Percentiles rank a stretch among this genome's conserved stretches.
phyloP scores from a whole-genome alignment of 2,329 filamentous ascomycete genomes.

The Paracamarosporium sp. region DNA sequence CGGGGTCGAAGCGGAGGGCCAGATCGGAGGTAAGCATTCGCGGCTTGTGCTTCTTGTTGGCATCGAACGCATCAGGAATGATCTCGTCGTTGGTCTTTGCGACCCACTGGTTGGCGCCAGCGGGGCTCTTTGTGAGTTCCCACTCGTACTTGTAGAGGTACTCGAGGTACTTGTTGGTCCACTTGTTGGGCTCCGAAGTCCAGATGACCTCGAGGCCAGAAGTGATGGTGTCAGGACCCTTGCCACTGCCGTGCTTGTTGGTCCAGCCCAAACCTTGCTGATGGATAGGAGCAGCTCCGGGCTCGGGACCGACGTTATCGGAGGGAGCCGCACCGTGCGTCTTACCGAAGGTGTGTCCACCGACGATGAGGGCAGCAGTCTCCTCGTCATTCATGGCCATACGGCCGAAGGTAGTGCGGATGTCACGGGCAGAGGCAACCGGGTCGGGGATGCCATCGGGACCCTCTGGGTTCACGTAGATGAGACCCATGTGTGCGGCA shows the following conservation, averaged over 20 bases:
- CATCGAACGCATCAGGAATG: constrained; percentile 75
- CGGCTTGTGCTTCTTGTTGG: constrained; percentile 75
- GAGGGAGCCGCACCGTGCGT: constrained; percentile 74
- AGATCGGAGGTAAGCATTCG: constrained; percentile 80
- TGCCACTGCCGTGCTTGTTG: constrained; percentile 69
- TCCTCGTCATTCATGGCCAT: constrained; percentile 88
- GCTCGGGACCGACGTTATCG: constrained; percentile 71
- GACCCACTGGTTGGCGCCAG: constrained; percentile 78
- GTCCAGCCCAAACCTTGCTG: constrained; percentile 76
- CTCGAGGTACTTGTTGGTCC: constrained; percentile 76
- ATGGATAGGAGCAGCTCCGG: constrained; percentile 68
- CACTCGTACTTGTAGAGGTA: constrained; percentile 82
- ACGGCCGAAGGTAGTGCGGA: constrained; percentile 75
- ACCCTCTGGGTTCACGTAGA: constrained; percentile 81
- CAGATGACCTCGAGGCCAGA: constrained; percentile 80
- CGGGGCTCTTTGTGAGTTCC: constrained; percentile 77
- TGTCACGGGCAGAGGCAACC: constrained; percentile 72
- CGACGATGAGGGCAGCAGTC: constrained; percentile 79
- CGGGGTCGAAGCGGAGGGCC: constrained; percentile 73
- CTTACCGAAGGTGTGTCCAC: constrained; percentile 82
- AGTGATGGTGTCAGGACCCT: constrained; percentile 76
- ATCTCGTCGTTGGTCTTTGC: constrained; percentile 71
- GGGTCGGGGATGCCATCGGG: constrained; percentile 76
- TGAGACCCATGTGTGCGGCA: constrained; percentile 76
- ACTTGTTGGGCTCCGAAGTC: constrained; percentile 78